A percentile compares a stretch with the other conserved stretches of the same genome.
These are phyloP conservation scores for Micractinium conductrix DNA, from an alignment of 139 green algal species.

Conservation along the genomic window DNA sequence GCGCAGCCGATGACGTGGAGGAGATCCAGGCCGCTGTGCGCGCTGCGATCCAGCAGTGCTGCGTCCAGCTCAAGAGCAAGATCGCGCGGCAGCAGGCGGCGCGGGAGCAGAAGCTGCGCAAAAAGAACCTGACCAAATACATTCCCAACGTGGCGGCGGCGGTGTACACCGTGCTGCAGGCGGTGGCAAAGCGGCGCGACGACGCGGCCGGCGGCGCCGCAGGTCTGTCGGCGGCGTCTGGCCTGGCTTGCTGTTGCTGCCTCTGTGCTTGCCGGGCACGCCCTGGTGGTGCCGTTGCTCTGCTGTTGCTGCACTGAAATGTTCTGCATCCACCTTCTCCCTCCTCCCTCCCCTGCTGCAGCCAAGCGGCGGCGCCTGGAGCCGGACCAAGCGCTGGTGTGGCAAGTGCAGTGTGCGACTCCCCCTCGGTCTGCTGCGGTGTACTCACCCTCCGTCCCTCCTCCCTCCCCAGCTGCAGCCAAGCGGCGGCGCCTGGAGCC, in stretches of 20 bases:
- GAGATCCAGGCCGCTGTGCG: constrained; percentile 92
- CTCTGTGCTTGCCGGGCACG: neutral
- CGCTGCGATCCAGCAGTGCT: constrained; percentile 84
- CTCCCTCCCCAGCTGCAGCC: neutral
- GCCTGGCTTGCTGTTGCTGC: too few species aligned
- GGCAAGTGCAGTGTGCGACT: too few species aligned
- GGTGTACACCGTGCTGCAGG: constrained; percentile 60
- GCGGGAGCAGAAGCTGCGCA: constrained; percentile 84
- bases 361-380: constrained; percentile 44
- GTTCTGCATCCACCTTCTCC: neutral
- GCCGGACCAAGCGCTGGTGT: constrained; percentile 56
- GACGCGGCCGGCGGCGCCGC: neutral
- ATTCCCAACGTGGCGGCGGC: constrained; percentile 85
- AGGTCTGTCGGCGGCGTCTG: neutral
- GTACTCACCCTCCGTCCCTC: neutral
- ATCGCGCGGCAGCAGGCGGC: constrained; percentile 79
- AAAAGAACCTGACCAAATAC: constrained; percentile 92
- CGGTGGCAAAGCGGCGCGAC: constrained; percentile 41
- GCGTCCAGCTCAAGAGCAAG: constrained; percentile 82
- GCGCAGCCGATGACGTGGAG: constrained; percentile 88
- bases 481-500: constrained; percentile 42
- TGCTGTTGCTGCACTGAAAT: neutral
- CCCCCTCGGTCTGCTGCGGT: too few species aligned
- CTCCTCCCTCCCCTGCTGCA: neutral
- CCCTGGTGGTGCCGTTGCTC: neutral